phyloP scores from a whole-genome alignment of 1,284 basidiomycete genomes.

The Melampsora americana region DNA sequence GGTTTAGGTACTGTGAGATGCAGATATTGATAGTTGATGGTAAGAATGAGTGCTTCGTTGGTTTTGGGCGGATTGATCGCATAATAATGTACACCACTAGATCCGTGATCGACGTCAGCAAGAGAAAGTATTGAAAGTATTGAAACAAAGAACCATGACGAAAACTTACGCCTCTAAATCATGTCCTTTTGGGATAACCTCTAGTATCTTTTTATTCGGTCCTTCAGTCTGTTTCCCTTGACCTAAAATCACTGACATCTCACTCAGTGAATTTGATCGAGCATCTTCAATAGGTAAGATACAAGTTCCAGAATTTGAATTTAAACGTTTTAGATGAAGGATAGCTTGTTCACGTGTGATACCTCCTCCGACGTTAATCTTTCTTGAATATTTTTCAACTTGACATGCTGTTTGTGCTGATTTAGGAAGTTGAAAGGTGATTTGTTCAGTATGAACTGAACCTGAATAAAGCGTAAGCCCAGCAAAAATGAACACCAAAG shows the following conservation, averaged over 20 bases:
- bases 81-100: slow-evolving; percentile 24
- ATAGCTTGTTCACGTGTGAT: slow-evolving; percentile 40
- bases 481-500: no score
- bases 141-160: not conserved
- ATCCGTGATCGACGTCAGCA: not conserved
- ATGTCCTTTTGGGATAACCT: slow-evolving; percentile 11
- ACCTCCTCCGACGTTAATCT: slow-evolving; percentile 19
- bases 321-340: slow-evolving; percentile 14
- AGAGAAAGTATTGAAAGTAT: not conserved
- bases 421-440: slow-evolving; percentile 21
- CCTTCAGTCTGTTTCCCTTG: slow-evolving; percentile 16
- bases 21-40: slow-evolving; percentile 29
- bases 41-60: slow-evolving; percentile 12
- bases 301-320: not conserved
- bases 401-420: slow-evolving; percentile 16
- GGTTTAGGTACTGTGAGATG: slow-evolving; percentile 31
- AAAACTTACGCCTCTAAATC: slow-evolving; percentile 33
- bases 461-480: not conserved
- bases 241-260: slow-evolving; percentile 31
- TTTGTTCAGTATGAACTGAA: slow-evolving; percentile 11
- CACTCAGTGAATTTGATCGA: slow-evolving; percentile 25
- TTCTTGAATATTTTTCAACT: slow-evolving; percentile 20
- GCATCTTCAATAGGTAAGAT: slow-evolving; percentile 23
- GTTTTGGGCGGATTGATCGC: slow-evolving; percentile 27
- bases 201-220: slow-evolving; percentile 11